Base-by-base conservation (phyloP, 2,329 filamentous ascomycete species). In the Fonsecaea multimorphosa region DNA sequence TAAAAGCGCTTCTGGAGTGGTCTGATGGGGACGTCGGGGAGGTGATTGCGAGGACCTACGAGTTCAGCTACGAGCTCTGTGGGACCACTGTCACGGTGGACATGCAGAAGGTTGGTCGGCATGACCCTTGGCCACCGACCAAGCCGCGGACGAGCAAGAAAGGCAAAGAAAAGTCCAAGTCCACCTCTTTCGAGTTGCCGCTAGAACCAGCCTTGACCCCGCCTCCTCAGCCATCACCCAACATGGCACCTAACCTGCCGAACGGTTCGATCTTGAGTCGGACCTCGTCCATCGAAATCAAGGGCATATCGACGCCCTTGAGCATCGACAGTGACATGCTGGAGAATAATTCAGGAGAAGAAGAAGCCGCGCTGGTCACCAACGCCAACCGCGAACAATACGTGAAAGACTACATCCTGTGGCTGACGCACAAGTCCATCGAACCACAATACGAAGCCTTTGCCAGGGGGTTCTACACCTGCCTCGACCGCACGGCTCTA, bases 391-490 rank as follows among this genome's bases (percentile, higher is more conserved):
- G 93, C 52, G 83, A 88, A 59, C 84, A 87, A 32, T 99, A 92
- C 72, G 88, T 97, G 3, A 86, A 84, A 62, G 91, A 96, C 77
- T 98, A 98, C 76, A 90, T 96, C 70, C 84, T 84, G 64, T 96
- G 93, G 83, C 84, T 97, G 29, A 92, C 91, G 0, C 86, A 92
- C 73, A 84, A 90, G 40, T 95, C 92, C 0, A 83, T 98, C 49
- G 81, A 83, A 0, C 87, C 89, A 0, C 93, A 97, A 75, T 93
- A 89, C 72, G 83, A 87, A 58, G 92, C 94, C 1, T 97, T 99
- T 75, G 84, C 88, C 29, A 85, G 86, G 24, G 95, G 95, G 1
- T 97, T 98, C 78, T 85, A 86, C 64, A 84, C 87, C 1, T 93
- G 92, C 71, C 81, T 97, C 29, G 85, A 91, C 66, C 82, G 84